Base-by-base conservation (phyloP, 257 asterid species). In the Anisodus tanguticus region DNA sequence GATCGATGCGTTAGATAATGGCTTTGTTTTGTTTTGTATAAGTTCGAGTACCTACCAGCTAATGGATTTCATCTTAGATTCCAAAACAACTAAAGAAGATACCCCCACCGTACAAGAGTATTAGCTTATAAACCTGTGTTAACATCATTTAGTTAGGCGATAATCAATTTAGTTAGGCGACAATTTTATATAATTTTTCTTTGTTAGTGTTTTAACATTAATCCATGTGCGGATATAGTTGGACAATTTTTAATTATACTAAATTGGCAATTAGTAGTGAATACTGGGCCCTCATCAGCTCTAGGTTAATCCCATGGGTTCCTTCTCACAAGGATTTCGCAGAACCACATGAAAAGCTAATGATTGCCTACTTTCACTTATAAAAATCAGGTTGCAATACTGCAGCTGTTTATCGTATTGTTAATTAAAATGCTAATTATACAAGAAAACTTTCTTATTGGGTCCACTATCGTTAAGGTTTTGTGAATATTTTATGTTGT, bases 31-130 rank as follows among this genome's bases (percentile, higher is more conserved):
- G 13, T 62, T 76, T 76, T 51, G 47, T 8, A 22, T 7, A 15
- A 51, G 47, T 51, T 8, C 8, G 63, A 7, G 22, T 51, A 76
- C 49, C 49, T 76, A 12, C 64, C 45, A 76, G 47, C 11, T 51
- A 76, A 51, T 76, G 81, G 26, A 26, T 53, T 76, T 13, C 81
- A 13, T 76, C 26, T 11, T 53, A 76, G 15, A 76, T 26, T 53
- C 63, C 45, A 51, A 43, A 67, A 69, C 6, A 68, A 69, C 49
- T 69, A 8, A 70, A 43, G 55, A 51, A 51, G 15, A 53, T 16
- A 76, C 47, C 57, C 11, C 16, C 13, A 45, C 22, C 59, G 16
- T 12, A 49, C 60, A 49, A 9, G 47, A 22, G 3, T 13, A 49
- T 51, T 53, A 76, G 47, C 13, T 43, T 51, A 68, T 68, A 37